A percentile compares a stretch with the other conserved stretches of the same genome.
Evolutionary conservation across 331 rosid genomes (phyloP).

Genomic region (Acacia pycnantha): DNA sequence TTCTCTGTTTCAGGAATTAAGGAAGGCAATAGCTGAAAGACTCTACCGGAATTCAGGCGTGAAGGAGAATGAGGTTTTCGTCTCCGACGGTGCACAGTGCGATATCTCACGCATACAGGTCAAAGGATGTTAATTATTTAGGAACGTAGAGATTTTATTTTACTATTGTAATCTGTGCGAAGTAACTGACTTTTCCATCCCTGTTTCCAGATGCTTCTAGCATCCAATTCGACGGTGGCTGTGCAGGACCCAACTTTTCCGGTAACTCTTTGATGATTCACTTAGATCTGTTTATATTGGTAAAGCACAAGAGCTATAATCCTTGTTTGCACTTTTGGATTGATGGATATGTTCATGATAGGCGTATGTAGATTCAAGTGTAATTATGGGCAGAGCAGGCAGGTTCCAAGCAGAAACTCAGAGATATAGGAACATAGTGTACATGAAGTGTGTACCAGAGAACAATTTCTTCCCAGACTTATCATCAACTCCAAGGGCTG

Average conservation of each 20-base stretch:
- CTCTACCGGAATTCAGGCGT: conserved; percentile 42
- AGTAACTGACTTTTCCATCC: not conserved
- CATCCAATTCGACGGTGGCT: conserved; percentile 49
- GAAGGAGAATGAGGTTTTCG: conserved; percentile 50
- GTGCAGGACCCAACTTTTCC: conserved; percentile 73
- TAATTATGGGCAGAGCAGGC: conserved; percentile 59
- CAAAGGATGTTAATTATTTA: not conserved
- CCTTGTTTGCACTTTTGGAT: not conserved
- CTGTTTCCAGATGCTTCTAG: conserved; percentile 50
- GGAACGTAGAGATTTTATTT: not conserved
- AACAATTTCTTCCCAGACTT: conserved; percentile 61
- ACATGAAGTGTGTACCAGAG: conserved; percentile 54
- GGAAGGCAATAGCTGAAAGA: conserved; percentile 54
- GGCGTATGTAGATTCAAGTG: conserved; percentile 63
- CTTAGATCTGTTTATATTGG: not conserved
- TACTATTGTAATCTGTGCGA: not conserved
- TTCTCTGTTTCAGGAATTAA: conserved; percentile 38
- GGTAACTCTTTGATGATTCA: conserved; percentile 25
- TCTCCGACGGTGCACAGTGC: conserved; percentile 74
- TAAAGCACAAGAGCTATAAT: not conserved
- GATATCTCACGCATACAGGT: conserved; percentile 73
- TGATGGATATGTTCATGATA: conserved; percentile 19
- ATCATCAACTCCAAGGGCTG: conserved; percentile 43
- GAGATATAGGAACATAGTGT: conserved; percentile 48
- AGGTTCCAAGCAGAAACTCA: conserved; percentile 33